These are phyloP conservation scores for Ambrosia artemisiifolia DNA, from an alignment of 129 eudicot genomes.

Conservation along the genomic window DNA sequence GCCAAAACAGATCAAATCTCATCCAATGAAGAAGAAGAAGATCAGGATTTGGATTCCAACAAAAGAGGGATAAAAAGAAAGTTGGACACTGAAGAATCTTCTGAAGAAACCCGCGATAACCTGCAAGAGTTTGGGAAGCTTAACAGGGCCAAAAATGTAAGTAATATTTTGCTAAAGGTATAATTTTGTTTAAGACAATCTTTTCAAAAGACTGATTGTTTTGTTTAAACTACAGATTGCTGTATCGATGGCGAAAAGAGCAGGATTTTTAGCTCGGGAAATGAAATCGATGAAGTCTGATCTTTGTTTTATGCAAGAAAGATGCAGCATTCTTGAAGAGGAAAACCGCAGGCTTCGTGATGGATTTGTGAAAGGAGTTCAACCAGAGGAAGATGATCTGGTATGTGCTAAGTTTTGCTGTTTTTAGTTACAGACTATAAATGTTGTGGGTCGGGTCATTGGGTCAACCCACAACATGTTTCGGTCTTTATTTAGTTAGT, in stretches of 20 bases:
- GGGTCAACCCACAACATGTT: not conserved
- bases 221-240: conserved; percentile 52
- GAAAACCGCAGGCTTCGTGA: conserved; percentile 80
- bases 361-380: conserved; percentile 61
- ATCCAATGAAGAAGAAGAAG: conserved; percentile 11
- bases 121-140: conserved; percentile 49
- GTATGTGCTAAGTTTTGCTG: conserved; percentile 27
- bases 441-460: not conserved
- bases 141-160: conserved; percentile 76
- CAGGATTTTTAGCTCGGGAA: conserved; percentile 69
- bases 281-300: conserved; percentile 81
- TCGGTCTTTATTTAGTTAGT: not conserved
- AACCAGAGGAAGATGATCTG: conserved; percentile 93
- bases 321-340: conserved; percentile 79
- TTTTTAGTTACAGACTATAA: not conserved
- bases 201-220: not conserved
- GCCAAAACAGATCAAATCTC: conserved; percentile 30
- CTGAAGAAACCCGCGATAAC: conserved; percentile 19
- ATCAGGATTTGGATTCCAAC: conserved; percentile 37
- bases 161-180: conserved; percentile 14
- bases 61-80: conserved; percentile 67
- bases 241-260: conserved; percentile 76
- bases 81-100: conserved; percentile 36
- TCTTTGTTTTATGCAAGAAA: conserved; percentile 72
- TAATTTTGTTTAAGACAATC: not conserved